A percentile compares a stretch with the other conserved stretches of the same genome.
Conservation (phyloP, 352 stramenopile species). For the Pythium volutum region DNA sequence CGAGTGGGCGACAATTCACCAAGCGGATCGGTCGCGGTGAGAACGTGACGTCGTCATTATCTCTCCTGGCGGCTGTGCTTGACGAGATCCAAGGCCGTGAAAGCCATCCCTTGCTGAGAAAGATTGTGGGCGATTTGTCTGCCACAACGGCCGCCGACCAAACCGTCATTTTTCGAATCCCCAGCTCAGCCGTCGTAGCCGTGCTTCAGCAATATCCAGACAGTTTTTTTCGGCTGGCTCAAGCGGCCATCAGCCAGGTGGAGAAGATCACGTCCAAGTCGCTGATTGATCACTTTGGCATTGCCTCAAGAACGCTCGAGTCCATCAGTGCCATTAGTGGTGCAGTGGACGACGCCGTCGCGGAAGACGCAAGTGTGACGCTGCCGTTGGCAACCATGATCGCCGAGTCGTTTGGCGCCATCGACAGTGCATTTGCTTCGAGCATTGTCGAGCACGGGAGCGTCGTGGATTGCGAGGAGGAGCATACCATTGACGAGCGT, state of each 20-base stretch:
- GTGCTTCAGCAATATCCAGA: conserved; percentile 64
- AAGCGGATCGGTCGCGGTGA: conserved; percentile 57
- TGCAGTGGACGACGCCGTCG: background rate
- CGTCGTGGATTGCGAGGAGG: conserved; percentile 13
- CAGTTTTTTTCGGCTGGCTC: conserved; percentile 67
- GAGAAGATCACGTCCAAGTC: conserved; percentile 81
- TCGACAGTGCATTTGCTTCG: conserved; percentile 7
- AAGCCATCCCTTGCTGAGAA: conserved; percentile 28
- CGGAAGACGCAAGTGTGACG: background rate
- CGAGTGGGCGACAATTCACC: conserved; percentile 40
- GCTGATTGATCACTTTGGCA: conserved; percentile 79
- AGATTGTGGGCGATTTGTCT: conserved; percentile 59
- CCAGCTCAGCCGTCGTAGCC: conserved; percentile 36
- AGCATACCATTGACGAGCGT: conserved; percentile 15
- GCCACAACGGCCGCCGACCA: conserved; percentile 39
- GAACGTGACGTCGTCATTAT: conserved; percentile 67
- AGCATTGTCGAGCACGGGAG: conserved; percentile 8
- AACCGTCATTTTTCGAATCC: conserved; percentile 70
- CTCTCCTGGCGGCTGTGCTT: conserved; percentile 58
- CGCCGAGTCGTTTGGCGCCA: conserved; percentile 4
- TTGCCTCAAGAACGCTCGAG: conserved; percentile 42
- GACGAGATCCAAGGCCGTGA: conserved; percentile 30
- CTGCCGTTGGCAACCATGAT: background rate
- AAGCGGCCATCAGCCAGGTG: conserved; percentile 74
- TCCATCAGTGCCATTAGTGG: conserved; percentile 28